A percentile compares a stretch with the other conserved stretches of the same genome.
These are phyloP conservation scores for Prunus davidiana DNA, from an alignment of 306 rosid genomes.

Conservation along the genomic window DNA sequence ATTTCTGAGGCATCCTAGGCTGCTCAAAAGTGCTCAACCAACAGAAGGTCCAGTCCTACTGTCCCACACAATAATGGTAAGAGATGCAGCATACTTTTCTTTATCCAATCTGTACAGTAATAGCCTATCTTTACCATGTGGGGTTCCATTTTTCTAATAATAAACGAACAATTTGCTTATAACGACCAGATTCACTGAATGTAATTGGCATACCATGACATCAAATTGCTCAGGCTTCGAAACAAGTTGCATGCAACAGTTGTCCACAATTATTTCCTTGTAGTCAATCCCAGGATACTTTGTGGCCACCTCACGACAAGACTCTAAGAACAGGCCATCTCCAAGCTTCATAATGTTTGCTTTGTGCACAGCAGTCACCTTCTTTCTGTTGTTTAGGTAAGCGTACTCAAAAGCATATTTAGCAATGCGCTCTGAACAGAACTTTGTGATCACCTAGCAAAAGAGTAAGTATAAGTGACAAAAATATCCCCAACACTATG, in stretches of 20 bases:
- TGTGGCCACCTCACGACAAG: slow-evolving; percentile 80
- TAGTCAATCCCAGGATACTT: slow-evolving; percentile 63
- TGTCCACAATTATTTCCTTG: slow-evolving; percentile 81
- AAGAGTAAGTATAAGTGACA: slow-evolving; percentile 42
- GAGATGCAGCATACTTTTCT: background rate
- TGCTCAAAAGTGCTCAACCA: background rate
- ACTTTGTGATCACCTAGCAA: slow-evolving; percentile 86
- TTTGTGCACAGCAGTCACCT: slow-evolving; percentile 96
- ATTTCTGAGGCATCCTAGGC: background rate
- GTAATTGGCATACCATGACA: slow-evolving; percentile 67
- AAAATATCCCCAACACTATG: slow-evolving; percentile 9
- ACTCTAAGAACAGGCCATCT: slow-evolving; percentile 82
- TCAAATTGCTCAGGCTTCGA: slow-evolving; percentile 91
- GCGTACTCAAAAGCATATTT: slow-evolving; percentile 88
- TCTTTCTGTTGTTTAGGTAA: slow-evolving; percentile 86
- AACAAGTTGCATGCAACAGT: slow-evolving; percentile 95
- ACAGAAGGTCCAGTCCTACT: background rate
- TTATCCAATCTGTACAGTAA: background rate
- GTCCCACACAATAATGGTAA: background rate
- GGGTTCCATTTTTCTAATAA: background rate
- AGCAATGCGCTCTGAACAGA: slow-evolving; percentile 85
- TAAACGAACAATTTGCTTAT: background rate
- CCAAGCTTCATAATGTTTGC: slow-evolving; percentile 95
- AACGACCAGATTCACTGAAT: background rate
- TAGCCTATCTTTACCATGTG: background rate